Conservation (phyloP, 306 rosid genomes). For the Rosa rugosa region DNA sequence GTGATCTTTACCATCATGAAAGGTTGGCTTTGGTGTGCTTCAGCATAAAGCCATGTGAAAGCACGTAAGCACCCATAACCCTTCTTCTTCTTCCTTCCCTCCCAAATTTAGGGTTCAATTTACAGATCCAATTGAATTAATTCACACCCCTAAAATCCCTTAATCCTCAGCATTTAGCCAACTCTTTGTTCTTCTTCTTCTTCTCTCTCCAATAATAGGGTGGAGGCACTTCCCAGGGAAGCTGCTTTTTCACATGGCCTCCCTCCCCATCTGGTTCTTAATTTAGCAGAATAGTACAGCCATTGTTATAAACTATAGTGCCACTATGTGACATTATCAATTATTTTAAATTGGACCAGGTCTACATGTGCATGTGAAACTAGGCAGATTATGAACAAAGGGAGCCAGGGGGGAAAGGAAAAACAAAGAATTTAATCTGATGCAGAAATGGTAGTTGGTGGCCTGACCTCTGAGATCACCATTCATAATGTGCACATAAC, state of each 20-base stretch:
- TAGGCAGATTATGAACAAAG: constrained; percentile 30
- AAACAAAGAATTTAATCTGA: constrained; percentile 19
- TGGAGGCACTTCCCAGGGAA: constrained; percentile 49
- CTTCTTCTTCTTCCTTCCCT: constrained; percentile 30
- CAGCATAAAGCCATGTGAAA: constrained; percentile 58
- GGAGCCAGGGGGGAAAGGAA: not conserved
- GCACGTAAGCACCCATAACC: constrained; percentile 37
- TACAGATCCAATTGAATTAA: not conserved
- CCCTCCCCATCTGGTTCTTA: constrained; percentile 42
- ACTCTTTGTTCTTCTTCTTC: not conserved
- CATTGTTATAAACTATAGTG: constrained; percentile 21
- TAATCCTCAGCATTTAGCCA: not conserved
- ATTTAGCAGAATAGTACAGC: constrained; percentile 13
- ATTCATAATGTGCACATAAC: constrained; percentile 48
- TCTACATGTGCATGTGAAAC: constrained; percentile 79
- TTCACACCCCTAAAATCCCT: not conserved
- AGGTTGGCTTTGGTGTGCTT: constrained; percentile 43
- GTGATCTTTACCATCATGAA: constrained; percentile 36
- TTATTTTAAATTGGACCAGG: constrained; percentile 23
- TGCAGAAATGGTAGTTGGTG: constrained; percentile 51
- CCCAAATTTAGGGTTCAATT: not conserved
- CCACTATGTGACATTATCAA: constrained; percentile 16
- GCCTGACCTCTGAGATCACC: constrained; percentile 41
- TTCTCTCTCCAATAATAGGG: constrained; percentile 43
- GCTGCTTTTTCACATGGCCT: constrained; percentile 76